phyloP scores from a whole-genome alignment of 345 rosid genomes.

The Syzygium grande region DNA sequence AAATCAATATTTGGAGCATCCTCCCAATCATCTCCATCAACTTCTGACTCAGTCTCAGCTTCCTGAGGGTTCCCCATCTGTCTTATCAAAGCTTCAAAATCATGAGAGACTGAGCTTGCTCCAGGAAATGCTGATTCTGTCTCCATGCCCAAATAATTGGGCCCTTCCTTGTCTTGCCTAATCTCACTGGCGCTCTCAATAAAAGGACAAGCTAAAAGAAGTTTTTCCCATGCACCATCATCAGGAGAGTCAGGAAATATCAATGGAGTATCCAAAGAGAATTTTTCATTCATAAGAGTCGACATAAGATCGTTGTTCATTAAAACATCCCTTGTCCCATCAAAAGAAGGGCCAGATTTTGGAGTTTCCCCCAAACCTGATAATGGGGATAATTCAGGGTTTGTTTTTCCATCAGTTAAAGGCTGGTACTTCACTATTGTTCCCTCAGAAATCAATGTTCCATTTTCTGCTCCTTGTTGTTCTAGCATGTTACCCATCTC shows the following conservation, averaged over 20 bases:
- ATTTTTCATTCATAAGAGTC: slow-evolving; percentile 55
- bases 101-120: slow-evolving; percentile 12
- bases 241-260: slow-evolving; percentile 57
- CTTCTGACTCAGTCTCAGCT: slow-evolving; percentile 10
- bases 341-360: slow-evolving; percentile 20
- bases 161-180: slow-evolving; percentile 21
- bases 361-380: slow-evolving; percentile 10
- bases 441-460: slow-evolving; percentile 32
- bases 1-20: slow-evolving; percentile 35
- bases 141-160: slow-evolving; percentile 17
- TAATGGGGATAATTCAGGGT: slow-evolving; percentile 15
- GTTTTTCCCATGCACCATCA: slow-evolving; percentile 75
- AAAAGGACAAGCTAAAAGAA: slow-evolving; percentile 43
- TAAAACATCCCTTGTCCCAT: slow-evolving; percentile 45
- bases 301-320: slow-evolving; percentile 57
- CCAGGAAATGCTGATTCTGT: slow-evolving; percentile 20
- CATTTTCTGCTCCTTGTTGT: slow-evolving; percentile 37
- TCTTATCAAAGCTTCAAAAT: slow-evolving; percentile 32
- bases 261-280: slow-evolving; percentile 37
- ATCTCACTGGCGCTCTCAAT: slow-evolving; percentile 17
- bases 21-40: slow-evolving; percentile 23
- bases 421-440: slow-evolving; percentile 70
- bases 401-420: slow-evolving; percentile 24
- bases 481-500: slow-evolving; percentile 52
- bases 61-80: slow-evolving; percentile 42